phyloP scores from a whole-genome alignment of 2,329 filamentous ascomycete species.

The Fusarium secorum region DNA sequence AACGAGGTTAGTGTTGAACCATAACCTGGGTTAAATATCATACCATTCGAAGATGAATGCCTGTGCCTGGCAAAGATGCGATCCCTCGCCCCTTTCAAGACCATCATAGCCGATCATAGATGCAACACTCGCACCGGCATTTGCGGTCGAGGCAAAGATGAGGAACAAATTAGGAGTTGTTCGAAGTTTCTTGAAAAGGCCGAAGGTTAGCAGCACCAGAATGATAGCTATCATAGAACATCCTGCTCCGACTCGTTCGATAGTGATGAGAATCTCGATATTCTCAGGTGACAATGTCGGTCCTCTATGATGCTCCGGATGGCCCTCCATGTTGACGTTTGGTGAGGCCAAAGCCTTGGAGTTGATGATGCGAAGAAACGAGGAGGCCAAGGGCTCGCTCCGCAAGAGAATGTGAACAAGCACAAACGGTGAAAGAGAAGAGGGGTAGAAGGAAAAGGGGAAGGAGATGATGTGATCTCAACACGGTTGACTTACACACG shows the following conservation, averaged over 20 bases:
- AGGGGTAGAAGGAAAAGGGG: not conserved
- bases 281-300: constrained; percentile 47
- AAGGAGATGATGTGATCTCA: not conserved
- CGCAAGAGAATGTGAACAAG: not conserved
- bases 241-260: constrained; percentile 62
- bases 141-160: constrained; percentile 49
- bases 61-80: constrained; percentile 67
- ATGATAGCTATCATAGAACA: constrained; percentile 61
- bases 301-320: constrained; percentile 6
- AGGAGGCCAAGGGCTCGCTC: not conserved
- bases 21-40: not conserved
- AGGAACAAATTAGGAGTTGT: constrained; percentile 65
- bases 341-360: not conserved
- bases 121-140: constrained; percentile 65
- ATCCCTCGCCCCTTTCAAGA: constrained; percentile 61
- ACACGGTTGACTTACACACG: not conserved
- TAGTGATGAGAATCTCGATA: constrained; percentile 55
- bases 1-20: not conserved
- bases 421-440: not conserved
- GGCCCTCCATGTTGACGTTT: constrained; percentile 21
- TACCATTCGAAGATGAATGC: constrained; percentile 73
- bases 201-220: constrained; percentile 59
- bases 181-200: constrained; percentile 59
- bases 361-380: not conserved
- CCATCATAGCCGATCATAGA: constrained; percentile 76